Evolutionary conservation across 2,329 filamentous ascomycete species (phyloP), one percentile per base, ranked within the genome.

Genomic region (Colletotrichum siamense): DNA sequence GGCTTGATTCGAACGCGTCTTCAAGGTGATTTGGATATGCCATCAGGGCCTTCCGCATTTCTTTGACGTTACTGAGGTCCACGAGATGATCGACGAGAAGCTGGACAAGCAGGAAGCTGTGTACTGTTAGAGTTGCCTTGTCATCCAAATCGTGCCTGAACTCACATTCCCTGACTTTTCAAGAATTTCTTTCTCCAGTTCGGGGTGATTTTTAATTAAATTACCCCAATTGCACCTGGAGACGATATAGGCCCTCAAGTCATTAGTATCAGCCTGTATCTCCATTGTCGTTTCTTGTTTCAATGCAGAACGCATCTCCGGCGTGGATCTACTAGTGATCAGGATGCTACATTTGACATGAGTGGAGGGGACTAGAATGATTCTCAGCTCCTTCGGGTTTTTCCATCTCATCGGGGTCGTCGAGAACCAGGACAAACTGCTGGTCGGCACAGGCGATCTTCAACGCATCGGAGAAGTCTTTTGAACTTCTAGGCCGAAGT

Each of bases 401-500:
- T 49, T 4, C 44, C 44, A 52, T 52, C 2, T 22, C 44, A 22
- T 52, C 10, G 44, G 44, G 6, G 2, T n/a, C 44, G 10, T 52
- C 44, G 10, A 52, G n/a, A 52, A 52, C 44, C 44, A 22, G n/a
- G 0, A 13, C 10, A 13, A 13, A 22, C 2, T 49, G 44, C 2
- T 22, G 44, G 2, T 3, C 44, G 1, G 44, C 10, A 1, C 44
- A 22, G 10, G 44, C 44, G 6, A 49, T 49, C 44, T 49, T 49
- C n/a, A 49, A 22, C 2, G n/a, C 44, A 49, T 13, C 44, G 0
- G n/a, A 13, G 3, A 49, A 49, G 44, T 13, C 44, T 49, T 49
- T 49, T 3, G 44, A 49, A 3, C 44, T 13, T 0, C 0, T 1
- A 0, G 44, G 44, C 6, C 44, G 18, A 6, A 1, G 44, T 2